phyloP scores from a whole-genome alignment of 2,329 filamentous ascomycete genomes.

The Talaromyces sp. region DNA sequence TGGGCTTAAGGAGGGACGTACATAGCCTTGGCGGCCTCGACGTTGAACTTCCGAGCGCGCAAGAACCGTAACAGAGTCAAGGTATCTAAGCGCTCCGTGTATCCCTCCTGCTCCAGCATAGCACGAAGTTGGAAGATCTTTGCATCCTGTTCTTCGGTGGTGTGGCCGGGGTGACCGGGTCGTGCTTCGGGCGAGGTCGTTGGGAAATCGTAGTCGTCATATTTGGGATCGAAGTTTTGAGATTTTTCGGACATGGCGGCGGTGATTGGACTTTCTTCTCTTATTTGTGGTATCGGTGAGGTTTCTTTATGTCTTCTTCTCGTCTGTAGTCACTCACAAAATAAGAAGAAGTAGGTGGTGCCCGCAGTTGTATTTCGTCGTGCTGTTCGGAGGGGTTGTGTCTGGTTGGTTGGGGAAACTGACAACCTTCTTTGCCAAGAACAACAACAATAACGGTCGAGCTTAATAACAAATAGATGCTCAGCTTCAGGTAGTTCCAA shows the following conservation, averaged over 20 bases:
- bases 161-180: constrained; percentile 81
- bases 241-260: constrained; percentile 14
- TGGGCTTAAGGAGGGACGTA: constrained; percentile 47
- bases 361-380: background rate
- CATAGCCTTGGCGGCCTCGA: constrained; percentile 81
- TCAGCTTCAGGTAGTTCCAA: background rate
- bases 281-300: background rate
- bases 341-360: background rate
- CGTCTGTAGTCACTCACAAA: background rate
- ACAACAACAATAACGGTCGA: background rate
- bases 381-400: background rate
- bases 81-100: constrained; percentile 82
- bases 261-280: background rate
- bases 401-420: constrained; percentile 1
- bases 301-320: background rate
- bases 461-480: background rate
- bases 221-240: constrained; percentile 69
- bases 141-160: constrained; percentile 82
- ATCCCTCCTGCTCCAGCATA: constrained; percentile 79
- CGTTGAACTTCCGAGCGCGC: constrained; percentile 91
- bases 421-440: constrained; percentile 3
- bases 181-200: constrained; percentile 67
- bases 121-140: constrained; percentile 80
- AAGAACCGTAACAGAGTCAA: constrained; percentile 90
- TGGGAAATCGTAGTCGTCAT: constrained; percentile 94